These are phyloP conservation scores for Drechslera avenae DNA, from an alignment of 2,329 filamentous ascomycete species.

Conservation along the genomic window DNA sequence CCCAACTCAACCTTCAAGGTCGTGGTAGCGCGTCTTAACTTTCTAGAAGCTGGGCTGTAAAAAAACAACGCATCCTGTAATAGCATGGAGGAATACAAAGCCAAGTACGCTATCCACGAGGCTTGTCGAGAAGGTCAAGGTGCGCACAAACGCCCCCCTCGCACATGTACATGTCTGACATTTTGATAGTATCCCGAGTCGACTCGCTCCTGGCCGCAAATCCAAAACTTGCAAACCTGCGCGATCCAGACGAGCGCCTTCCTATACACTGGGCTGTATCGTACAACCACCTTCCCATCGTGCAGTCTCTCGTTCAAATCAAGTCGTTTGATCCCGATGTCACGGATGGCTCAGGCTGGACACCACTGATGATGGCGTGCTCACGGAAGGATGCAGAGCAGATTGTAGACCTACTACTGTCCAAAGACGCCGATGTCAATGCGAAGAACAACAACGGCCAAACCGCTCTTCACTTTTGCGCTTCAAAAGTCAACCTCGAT, in stretches of 20 bases:
- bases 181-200: slow-evolving; percentile 64
- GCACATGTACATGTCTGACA: slow-evolving; percentile 66
- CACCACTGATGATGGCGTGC: slow-evolving; percentile 80
- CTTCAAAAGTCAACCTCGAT: slow-evolving; percentile 87
- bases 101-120: slow-evolving; percentile 83
- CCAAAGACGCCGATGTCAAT: slow-evolving; percentile 73
- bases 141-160: slow-evolving; percentile 50
- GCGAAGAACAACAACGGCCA: slow-evolving; percentile 73
- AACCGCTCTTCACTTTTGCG: slow-evolving; percentile 89
- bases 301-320: slow-evolving; percentile 70
- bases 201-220: slow-evolving; percentile 80
- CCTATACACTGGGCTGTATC: slow-evolving; percentile 94
- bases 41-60: too few species aligned
- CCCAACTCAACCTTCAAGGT: too few species aligned
- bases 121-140: slow-evolving; percentile 84
- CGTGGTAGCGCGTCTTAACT: too few species aligned
- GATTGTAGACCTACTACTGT: slow-evolving; percentile 69
- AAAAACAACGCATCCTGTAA: too few species aligned
- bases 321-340: slow-evolving; percentile 83
- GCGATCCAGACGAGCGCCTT: slow-evolving; percentile 85
- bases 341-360: slow-evolving; percentile 81
- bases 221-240: slow-evolving; percentile 73
- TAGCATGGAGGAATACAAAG: slow-evolving; percentile 42
- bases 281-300: slow-evolving; percentile 77
- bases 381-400: slow-evolving; percentile 74